phyloP scores from a whole-genome alignment of 768 basidiomycete species.

The Coprinopsis cinerea region DNA sequence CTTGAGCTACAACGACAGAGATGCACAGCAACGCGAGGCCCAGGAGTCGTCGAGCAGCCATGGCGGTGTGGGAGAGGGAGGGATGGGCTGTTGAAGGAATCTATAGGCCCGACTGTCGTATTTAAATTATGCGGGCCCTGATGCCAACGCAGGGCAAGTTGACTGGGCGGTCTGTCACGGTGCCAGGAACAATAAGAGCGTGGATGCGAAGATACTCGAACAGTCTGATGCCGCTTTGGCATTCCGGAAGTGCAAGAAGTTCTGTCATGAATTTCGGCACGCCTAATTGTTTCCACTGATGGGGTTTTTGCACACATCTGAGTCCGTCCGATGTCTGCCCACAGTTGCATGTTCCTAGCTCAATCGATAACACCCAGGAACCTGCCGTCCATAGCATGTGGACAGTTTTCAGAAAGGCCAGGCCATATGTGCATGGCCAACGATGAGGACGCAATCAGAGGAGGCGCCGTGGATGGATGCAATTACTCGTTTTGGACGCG shows the following conservation, averaged over 20 bases:
- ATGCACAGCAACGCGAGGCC: conserved; percentile 17
- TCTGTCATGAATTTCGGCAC: conserved; percentile 1
- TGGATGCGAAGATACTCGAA: background rate
- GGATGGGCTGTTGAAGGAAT: background rate
- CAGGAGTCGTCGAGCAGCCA: conserved; percentile 8
- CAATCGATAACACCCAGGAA: no score
- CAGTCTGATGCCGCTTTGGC: background rate
- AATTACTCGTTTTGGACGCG: no score
- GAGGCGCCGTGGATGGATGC: no score
- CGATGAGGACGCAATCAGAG: no score
- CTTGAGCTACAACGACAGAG: conserved; percentile 19
- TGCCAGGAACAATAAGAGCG: conserved; percentile 2
- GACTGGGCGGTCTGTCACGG: background rate
- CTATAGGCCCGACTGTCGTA: background rate
- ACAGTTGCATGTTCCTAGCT: no score
- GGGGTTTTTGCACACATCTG: background rate
- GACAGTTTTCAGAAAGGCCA: no score
- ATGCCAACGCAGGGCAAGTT: background rate
- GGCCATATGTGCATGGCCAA: no score
- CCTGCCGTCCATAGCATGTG: no score
- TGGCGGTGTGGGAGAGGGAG: background rate
- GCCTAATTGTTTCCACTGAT: conserved; percentile 1
- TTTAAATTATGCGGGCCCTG: background rate
- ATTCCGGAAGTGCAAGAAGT: background rate
- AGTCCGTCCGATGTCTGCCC: no score